Conservation (phyloP, 768 basidiomycete species). For the Tubosaeta sp. region DNA sequence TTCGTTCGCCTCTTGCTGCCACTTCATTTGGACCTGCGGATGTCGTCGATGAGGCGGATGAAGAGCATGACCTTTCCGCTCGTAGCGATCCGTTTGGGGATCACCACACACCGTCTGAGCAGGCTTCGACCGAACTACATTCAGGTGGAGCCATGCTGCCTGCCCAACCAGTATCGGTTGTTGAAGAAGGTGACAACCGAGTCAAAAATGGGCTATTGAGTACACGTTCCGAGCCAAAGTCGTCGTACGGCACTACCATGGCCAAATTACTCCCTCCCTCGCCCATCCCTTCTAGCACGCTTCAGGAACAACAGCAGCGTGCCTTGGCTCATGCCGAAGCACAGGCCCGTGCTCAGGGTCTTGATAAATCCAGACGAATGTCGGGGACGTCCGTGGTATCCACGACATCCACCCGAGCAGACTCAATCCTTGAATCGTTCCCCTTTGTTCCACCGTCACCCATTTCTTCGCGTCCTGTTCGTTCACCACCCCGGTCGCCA, state of each 20-base stretch:
- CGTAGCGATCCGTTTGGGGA: slow-evolving; percentile 63
- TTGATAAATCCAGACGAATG: slow-evolving; percentile 44
- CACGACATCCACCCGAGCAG: slow-evolving; percentile 66
- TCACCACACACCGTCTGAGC: slow-evolving; percentile 33
- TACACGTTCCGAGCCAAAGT: slow-evolving; percentile 37
- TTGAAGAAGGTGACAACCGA: slow-evolving; percentile 60
- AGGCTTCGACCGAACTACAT: slow-evolving; percentile 27
- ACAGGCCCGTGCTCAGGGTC: slow-evolving; percentile 50
- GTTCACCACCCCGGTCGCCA: slow-evolving; percentile 74
- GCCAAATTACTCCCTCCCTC: slow-evolving; percentile 55
- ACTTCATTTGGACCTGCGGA: slow-evolving; percentile 72
- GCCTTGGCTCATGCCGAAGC: slow-evolving; percentile 61
- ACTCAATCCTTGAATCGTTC: slow-evolving; percentile 84
- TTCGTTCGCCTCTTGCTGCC: slow-evolving; percentile 64
- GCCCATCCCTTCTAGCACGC: slow-evolving; percentile 27
- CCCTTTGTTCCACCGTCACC: slow-evolving; percentile 88
- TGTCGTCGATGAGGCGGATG: slow-evolving; percentile 45
- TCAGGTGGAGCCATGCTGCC: slow-evolving; percentile 39
- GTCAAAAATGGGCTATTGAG: slow-evolving; percentile 55
- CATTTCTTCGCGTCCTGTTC: slow-evolving; percentile 74
- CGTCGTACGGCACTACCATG: slow-evolving; percentile 57
- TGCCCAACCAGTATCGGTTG: slow-evolving; percentile 52
- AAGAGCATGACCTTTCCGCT: slow-evolving; percentile 24
- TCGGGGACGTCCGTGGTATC: slow-evolving; percentile 67
- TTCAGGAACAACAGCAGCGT: slow-evolving; percentile 66